Conservation (phyloP, 257 asterid genomes). For the Petunia secreta region DNA sequence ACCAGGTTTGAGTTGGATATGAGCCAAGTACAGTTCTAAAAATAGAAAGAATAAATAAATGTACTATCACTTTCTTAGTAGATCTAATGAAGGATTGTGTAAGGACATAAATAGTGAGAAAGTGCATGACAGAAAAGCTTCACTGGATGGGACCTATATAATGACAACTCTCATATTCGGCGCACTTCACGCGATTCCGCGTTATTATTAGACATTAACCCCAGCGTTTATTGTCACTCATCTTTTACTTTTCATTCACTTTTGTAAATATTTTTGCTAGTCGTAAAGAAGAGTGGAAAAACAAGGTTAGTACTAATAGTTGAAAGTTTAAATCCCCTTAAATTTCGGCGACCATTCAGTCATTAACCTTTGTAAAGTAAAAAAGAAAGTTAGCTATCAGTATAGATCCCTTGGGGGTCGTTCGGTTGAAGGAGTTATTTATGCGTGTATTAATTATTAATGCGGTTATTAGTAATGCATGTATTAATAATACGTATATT, state of each 20-base stretch:
- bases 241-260: neutral
- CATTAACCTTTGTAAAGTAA: neutral
- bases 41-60: constrained; percentile 37
- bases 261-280: neutral
- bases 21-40: neutral
- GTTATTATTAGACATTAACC: constrained; percentile 33
- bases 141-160: neutral
- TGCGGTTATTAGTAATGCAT: too few species aligned
- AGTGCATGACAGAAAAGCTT: neutral
- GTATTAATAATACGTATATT: too few species aligned
- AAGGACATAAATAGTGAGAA: neutral
- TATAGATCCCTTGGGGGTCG: too few species aligned
- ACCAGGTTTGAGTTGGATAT: constrained; percentile 43
- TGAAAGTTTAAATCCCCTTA: neutral
- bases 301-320: neutral
- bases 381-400: too few species aligned
- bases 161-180: constrained; percentile 45
- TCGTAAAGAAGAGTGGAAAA: neutral
- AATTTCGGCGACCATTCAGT: neutral
- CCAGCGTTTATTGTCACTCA: neutral
- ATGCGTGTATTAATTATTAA: too few species aligned
- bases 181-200: constrained; percentile 67
- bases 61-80: neutral
- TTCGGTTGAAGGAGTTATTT: too few species aligned
- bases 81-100: neutral